Evolutionary conservation across 2,329 filamentous ascomycete species (phyloP), one percentile per base, ranked within the genome.

Genomic region (Fusarium anthophilum): DNA sequence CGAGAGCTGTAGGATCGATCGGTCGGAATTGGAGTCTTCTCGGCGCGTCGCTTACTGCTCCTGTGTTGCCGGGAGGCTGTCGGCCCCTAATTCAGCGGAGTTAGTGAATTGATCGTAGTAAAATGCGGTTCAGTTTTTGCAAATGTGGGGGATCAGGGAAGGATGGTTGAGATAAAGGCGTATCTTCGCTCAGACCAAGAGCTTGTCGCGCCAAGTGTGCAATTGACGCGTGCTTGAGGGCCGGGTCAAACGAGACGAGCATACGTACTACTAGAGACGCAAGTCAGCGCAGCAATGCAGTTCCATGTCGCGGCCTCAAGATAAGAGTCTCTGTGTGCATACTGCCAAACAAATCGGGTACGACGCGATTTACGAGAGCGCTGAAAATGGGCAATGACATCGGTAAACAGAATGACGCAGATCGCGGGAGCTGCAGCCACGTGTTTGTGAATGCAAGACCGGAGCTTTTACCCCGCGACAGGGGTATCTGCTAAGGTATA

Each of bases 41-140:
- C 83, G 77, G 35, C 83, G 79, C 28, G 77, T 78, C 15, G 73
- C 71, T 66, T 83, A 80, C 66, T 84, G 82, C 41, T 35, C 32
- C 8, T 84, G 79, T 47, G 79, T 69, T 38, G 83, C 59, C 2
- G 80, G 82, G 15, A n/a, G 73, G 80, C 10, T 4, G 1, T 47
- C 1, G 18, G 12, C 20, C 44, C 12, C 44, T 47, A 28, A 1
- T 3, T 2, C 2, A 11, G 5, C 8, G 8, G 13, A 11, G 44
- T 22, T 22, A 15, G 18, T 28, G 13, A 11, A 12, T 15, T 47
- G 3, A 28, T 47, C 18, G 8, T 20, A 10, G 6, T 11, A 22
- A 4, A 47, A 28, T 28, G 44, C 18, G 8, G 12, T 20, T 47
- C 1, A 28, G 24, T 5, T 28, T 28, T n/a, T 41, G 20, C 8